phyloP scores from a whole-genome alignment of 768 basidiomycete genomes.

The Termitomyces sp. region DNA sequence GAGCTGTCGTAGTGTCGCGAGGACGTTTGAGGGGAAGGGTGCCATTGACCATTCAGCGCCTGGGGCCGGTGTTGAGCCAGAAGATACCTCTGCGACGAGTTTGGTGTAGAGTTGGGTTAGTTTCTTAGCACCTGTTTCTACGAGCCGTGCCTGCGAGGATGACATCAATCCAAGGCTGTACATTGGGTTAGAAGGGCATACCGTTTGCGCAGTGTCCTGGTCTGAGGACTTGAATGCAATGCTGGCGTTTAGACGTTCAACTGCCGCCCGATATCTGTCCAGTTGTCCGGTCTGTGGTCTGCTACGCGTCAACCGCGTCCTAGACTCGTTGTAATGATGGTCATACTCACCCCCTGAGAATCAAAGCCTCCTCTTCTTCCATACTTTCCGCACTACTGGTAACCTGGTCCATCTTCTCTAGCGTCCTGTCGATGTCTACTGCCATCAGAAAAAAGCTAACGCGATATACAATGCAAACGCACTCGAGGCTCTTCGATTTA shows the following conservation, averaged over 20 bases:
- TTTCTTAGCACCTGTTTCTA: constrained; percentile 84
- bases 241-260: constrained; percentile 75
- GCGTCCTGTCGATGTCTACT: constrained; percentile 77
- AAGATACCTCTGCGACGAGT: constrained; percentile 82
- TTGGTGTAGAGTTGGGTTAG: constrained; percentile 82
- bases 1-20: constrained; percentile 57
- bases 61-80: constrained; percentile 65
- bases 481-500: constrained; percentile 76
- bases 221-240: constrained; percentile 75
- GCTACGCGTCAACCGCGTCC: constrained; percentile 4
- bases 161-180: background rate
- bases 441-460: background rate
- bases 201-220: constrained; percentile 53
- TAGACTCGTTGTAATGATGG: background rate
- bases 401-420: constrained; percentile 77
- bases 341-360: constrained; percentile 66
- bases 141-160: constrained; percentile 53
- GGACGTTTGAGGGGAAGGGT: constrained; percentile 54
- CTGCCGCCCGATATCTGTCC: constrained; percentile 61
- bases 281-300: constrained; percentile 76
- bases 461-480: constrained; percentile 26
- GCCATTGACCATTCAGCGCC: constrained; percentile 53
- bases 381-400: constrained; percentile 74
- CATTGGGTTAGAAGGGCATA: constrained; percentile 21
- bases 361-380: constrained; percentile 75